A percentile compares a stretch with the other conserved stretches of the same genome.
Evolutionary conservation across 148 eudicot genomes (phyloP).

Genomic region (Nepenthes gracilis): DNA sequence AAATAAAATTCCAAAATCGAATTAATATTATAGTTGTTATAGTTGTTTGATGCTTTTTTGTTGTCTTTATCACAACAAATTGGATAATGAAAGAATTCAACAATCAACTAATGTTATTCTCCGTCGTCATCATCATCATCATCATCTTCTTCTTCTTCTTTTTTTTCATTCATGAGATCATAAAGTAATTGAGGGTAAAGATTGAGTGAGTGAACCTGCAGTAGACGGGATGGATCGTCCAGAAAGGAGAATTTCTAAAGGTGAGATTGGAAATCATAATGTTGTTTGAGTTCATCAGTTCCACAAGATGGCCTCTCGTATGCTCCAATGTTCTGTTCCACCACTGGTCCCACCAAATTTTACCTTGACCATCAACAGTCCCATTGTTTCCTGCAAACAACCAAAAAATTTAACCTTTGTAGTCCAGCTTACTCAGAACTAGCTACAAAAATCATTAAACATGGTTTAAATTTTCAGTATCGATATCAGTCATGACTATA

Average conservation of each 20-base stretch:
- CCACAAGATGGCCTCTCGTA: conserved; percentile 96
- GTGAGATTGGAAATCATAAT: conserved; percentile 86
- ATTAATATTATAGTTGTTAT: too few species aligned
- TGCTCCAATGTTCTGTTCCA: conserved; percentile 89
- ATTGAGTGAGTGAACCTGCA: conserved; percentile 47
- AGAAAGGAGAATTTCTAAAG: conserved; percentile 85
- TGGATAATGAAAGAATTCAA: too few species aligned
- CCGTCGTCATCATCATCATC: too few species aligned
- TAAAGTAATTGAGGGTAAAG: background rate
- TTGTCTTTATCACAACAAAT: too few species aligned
- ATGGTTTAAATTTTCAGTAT: too few species aligned
- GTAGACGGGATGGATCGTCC: conserved; percentile 98
- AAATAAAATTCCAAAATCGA: too few species aligned
- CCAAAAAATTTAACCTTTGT: background rate
- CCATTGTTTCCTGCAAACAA: conserved; percentile 66
- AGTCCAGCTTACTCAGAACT: too few species aligned
- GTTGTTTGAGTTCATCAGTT: conserved; percentile 66
- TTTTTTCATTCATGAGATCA: background rate
- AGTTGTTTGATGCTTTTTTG: too few species aligned
- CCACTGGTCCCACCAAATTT: conserved; percentile 99
- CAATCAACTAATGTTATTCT: too few species aligned
- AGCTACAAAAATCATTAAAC: too few species aligned
- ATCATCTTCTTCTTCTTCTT: too few species aligned
- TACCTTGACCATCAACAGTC: conserved; percentile 68
- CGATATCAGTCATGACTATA: too few species aligned